These are phyloP conservation scores for Kitagawia praeruptora DNA, from an alignment of 129 eudicot genomes.

Conservation along the genomic window DNA sequence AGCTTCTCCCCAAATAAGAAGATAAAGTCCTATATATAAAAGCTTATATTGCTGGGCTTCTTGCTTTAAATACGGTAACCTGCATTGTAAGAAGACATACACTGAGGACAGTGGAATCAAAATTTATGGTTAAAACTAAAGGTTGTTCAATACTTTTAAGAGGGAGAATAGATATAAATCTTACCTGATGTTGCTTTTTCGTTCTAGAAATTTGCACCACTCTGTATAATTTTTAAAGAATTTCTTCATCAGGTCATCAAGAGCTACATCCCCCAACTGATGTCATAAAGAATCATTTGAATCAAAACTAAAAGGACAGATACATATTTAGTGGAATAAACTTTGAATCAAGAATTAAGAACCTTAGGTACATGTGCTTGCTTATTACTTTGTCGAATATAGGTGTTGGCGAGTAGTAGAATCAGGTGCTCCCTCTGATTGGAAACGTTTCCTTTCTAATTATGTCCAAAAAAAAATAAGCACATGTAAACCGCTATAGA, in stretches of 20 bases:
- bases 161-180: neutral
- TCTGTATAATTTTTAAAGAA: slow-evolving; percentile 86
- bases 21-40: slow-evolving; percentile 83
- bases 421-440: slow-evolving; percentile 97
- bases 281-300: slow-evolving; percentile 13
- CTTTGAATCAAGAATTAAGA: slow-evolving; percentile 4
- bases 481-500: neutral
- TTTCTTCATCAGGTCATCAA: slow-evolving; percentile 83
- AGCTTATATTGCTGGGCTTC: slow-evolving; percentile 91
- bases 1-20: slow-evolving; percentile 99
- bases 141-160: neutral
- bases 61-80: slow-evolving; percentile 72
- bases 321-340: neutral
- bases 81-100: slow-evolving; percentile 22
- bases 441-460: slow-evolving; percentile 79
- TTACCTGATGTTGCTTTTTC: slow-evolving; percentile 74
- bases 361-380: slow-evolving; percentile 44
- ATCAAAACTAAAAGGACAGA: neutral
- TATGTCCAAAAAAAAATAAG: slow-evolving; percentile 10
- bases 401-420: slow-evolving; percentile 74
- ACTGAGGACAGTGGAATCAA: neutral
- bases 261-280: slow-evolving; percentile 74
- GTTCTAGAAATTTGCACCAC: slow-evolving; percentile 88
- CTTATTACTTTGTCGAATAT: slow-evolving; percentile 58
- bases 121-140: neutral